Percentiles rank a stretch among this genome's conserved stretches.
Conservation (phyloP, 1,139 yeast genomes). For the Suhomyces ambrosiae region DNA sequence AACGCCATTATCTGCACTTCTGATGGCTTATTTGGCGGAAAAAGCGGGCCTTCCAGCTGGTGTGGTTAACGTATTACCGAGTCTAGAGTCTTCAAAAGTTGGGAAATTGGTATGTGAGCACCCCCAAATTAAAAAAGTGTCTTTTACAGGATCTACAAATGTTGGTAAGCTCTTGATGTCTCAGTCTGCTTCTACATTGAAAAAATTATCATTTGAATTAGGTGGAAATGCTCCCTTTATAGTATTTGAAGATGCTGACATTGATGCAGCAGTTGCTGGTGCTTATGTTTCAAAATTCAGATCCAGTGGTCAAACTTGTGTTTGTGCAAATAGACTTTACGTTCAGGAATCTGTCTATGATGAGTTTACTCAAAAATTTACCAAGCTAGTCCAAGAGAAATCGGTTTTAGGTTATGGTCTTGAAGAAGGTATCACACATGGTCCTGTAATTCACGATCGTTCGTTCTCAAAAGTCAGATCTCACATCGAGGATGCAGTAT, state of each 20-base stretch:
- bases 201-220: conserved; percentile 53
- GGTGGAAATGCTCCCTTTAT: conserved; percentile 58
- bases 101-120: conserved; percentile 58
- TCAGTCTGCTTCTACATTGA: conserved; percentile 47
- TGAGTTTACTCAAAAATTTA: conserved; percentile 42
- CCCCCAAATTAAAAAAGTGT: conserved; percentile 46
- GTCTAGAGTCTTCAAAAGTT: conserved; percentile 56
- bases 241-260: conserved; percentile 50
- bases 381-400: conserved; percentile 27
- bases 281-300: conserved; percentile 59
- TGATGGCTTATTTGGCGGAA: conserved; percentile 69
- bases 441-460: conserved; percentile 45
- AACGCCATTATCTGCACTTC: conserved; percentile 86
- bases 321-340: conserved; percentile 82
- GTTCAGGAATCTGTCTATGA: conserved; percentile 74
- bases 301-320: conserved; percentile 88
- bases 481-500: conserved; percentile 44
- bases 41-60: conserved; percentile 91
- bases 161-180: conserved; percentile 56
- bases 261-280: conserved; percentile 51
- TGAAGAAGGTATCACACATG: conserved; percentile 46
- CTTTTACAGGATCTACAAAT: conserved; percentile 62
- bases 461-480: conserved; percentile 42
- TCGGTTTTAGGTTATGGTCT: conserved; percentile 41
- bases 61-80: conserved; percentile 67